These are phyloP conservation scores for Verbascum thapsus DNA, from an alignment of 257 asterid species.

Conservation along the genomic window DNA sequence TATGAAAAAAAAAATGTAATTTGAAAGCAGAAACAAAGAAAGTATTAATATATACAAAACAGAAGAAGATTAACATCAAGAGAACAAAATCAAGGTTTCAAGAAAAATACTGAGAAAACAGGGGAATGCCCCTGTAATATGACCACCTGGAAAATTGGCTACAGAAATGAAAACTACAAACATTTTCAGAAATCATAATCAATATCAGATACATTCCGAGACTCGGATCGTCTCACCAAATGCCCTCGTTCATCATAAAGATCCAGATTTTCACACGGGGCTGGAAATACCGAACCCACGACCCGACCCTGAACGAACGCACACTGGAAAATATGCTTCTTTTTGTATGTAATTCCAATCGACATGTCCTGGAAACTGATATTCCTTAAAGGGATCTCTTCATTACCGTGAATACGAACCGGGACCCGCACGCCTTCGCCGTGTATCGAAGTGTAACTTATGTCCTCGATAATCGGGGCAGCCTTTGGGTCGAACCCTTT, in stretches of 20 bases:
- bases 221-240: conserved; percentile 49
- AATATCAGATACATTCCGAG: conserved; percentile 71
- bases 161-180: not conserved
- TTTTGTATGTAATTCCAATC: conserved; percentile 73
- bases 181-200: conserved; percentile 75
- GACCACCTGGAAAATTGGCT: conserved; percentile 30
- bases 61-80: not conserved
- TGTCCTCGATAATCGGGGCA: conserved; percentile 64
- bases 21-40: too few species aligned
- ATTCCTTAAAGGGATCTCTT: conserved; percentile 66
- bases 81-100: not conserved
- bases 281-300: conserved; percentile 73
- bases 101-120: not conserved
- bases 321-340: conserved; percentile 89
- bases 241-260: conserved; percentile 68
- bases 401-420: conserved; percentile 80
- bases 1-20: too few species aligned
- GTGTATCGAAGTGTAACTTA: conserved; percentile 65
- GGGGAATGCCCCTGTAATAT: not conserved
- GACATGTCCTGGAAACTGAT: conserved; percentile 77
- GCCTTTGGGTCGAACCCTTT: conserved; percentile 72
- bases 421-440: conserved; percentile 97
- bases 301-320: conserved; percentile 83
- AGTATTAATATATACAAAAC: conserved; percentile 25
- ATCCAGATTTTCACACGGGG: conserved; percentile 86